A percentile compares a stretch with the other conserved stretches of the same genome.
Conservation (phyloP, 1,139 yeast genomes). For the Hansenula sp. region DNA sequence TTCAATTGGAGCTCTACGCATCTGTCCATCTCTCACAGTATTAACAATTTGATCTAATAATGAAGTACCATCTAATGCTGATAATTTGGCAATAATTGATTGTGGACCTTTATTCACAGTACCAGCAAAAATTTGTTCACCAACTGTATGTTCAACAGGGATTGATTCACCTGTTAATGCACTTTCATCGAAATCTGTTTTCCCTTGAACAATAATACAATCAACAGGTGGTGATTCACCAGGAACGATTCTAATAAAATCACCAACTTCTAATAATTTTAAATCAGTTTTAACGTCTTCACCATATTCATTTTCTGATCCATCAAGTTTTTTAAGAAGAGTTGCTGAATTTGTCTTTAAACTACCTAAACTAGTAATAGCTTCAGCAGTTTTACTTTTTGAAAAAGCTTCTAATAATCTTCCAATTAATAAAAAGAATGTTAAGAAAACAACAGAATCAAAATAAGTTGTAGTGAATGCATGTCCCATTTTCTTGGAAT, state of each 20-base stretch:
- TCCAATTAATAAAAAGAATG: slow-evolving; percentile 68
- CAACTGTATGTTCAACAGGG: slow-evolving; percentile 40
- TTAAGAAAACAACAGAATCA: slow-evolving; percentile 73
- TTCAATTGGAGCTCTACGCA: slow-evolving; percentile 72
- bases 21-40: slow-evolving; percentile 71
- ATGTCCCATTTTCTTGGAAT: slow-evolving; percentile 23
- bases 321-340: slow-evolving; percentile 35
- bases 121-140: slow-evolving; percentile 70
- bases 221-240: slow-evolving; percentile 77
- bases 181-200: slow-evolving; percentile 65
- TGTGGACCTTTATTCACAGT: slow-evolving; percentile 60
- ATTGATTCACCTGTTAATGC: slow-evolving; percentile 74
- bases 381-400: slow-evolving; percentile 62
- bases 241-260: slow-evolving; percentile 49
- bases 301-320: slow-evolving; percentile 22
- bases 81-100: slow-evolving; percentile 52
- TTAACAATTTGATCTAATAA: slow-evolving; percentile 65
- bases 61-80: slow-evolving; percentile 60
- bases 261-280: slow-evolving; percentile 59
- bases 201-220: slow-evolving; percentile 55
- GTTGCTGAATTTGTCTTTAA: slow-evolving; percentile 49
- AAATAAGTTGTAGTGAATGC: slow-evolving; percentile 66
- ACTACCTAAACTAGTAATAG: slow-evolving; percentile 49
- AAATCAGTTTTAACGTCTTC: slow-evolving; percentile 39
- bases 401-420: slow-evolving; percentile 63